Base-by-base conservation (phyloP, 73 alveolate genomes). In the Paramecium pentaurelia region DNA sequence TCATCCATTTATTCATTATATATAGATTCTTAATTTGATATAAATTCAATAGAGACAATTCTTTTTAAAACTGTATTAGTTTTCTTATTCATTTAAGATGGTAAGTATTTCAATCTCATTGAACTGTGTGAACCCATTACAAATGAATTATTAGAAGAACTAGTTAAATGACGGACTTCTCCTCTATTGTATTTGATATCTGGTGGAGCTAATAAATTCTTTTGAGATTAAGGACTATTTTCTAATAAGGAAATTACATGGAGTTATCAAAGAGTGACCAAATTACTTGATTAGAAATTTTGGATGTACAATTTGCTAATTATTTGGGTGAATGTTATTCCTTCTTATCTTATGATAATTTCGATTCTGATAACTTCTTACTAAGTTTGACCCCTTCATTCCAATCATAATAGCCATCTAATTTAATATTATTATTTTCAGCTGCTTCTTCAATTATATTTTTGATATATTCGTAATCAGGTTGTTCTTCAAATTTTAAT, bases 331-430 rank as follows among this genome's bases (percentile, higher is more conserved):
- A 64, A 32, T 32, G 4, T 32, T 14, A 34, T 64, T 64, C 84
- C 28, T 64, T 64, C 28, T 64, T 64, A 10, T 64, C 84, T 4
- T 54, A 16, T 16, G 32, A 18, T 54, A 54, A 18, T 54, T n/a
- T 54, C 3, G 70, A 54, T 54, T 54, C 70, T 54, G 70, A 54
- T 54, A 18, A 18, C 32, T 54, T 54, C 9, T 32, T 34, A 27
- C 84, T 64, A 28, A 64, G 30, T 64, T 64, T 64, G 4, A 64
- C 49, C 4, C 84, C 84, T 49, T 44, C 91, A 44, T 42, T 45
- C 91, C 91, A 80, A 80, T 80, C 91, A 80, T 80, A 80, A 11
- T 49, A 32, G 8, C 71, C 71, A 47, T 80, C 91, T 20, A 80
- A 80, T 45, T 34, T 40, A 3, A 44, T 45, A 45, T 80, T 49